Conservation (phyloP, 306 rosid genomes). For the Rosa multiflora region DNA sequence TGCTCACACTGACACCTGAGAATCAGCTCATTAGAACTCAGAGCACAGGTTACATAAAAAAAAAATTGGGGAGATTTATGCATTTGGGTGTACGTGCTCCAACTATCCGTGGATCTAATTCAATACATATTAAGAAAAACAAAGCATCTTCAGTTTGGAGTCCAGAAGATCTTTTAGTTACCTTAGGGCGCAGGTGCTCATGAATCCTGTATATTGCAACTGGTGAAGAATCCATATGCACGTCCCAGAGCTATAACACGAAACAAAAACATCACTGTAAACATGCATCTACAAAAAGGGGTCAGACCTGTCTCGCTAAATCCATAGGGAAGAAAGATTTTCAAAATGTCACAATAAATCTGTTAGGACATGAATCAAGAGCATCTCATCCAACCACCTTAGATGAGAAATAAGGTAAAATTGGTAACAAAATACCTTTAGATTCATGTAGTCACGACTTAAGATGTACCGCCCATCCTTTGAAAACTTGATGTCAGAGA, state of each 20-base stretch:
- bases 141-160: constrained; percentile 3
- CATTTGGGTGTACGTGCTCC: constrained; percentile 1
- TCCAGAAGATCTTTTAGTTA: constrained; percentile 12
- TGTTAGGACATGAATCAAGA: constrained; percentile 7
- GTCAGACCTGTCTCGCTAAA: not conserved
- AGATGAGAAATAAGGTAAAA: too few species aligned
- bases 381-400: not conserved
- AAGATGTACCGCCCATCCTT: constrained; percentile 54
- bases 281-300: not conserved
- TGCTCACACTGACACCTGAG: not conserved
- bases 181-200: constrained; percentile 67
- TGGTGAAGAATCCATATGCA: constrained; percentile 63
- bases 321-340: not conserved
- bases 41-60: not conserved
- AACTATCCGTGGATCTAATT: not conserved
- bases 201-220: constrained; percentile 57
- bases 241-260: constrained; percentile 65
- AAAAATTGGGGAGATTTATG: not conserved
- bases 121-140: not conserved
- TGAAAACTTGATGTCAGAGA: constrained; percentile 60
- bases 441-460: constrained; percentile 71
- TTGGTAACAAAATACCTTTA: constrained; percentile 43
- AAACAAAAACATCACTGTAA: not conserved
- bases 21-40: not conserved
- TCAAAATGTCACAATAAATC: not conserved